Percentiles rank a stretch among this genome's conserved stretches.
These are phyloP conservation scores for Rhodocollybia butyracea DNA, from an alignment of 768 basidiomycete species.

Conservation along the genomic window DNA sequence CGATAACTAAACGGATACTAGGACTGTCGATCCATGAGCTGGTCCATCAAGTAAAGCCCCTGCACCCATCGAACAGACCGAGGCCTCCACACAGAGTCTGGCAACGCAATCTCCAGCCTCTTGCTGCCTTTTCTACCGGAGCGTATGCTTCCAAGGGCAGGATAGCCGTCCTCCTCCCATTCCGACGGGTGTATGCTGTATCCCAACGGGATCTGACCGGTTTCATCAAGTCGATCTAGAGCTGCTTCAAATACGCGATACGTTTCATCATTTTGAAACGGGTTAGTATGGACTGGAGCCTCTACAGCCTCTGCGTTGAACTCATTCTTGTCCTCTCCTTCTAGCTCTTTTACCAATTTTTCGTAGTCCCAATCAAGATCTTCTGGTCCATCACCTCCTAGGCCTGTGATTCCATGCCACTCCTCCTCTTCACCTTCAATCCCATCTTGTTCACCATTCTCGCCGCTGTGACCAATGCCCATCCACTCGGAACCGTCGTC, in stretches of 20 bases:
- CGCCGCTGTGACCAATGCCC: neutral
- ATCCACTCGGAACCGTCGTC: no score
- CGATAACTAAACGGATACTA: no score
- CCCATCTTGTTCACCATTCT: neutral
- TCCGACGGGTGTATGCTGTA: constrained; percentile 15
- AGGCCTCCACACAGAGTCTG: no score
- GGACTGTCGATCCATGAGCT: no score
- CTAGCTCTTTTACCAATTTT: neutral
- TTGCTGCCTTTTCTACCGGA: constrained; percentile 6
- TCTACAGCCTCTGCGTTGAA: neutral
- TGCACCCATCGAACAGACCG: no score
- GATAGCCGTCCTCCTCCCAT: constrained; percentile 14
- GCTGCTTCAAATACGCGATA: neutral
- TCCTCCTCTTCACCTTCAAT: neutral
- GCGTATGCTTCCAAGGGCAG: constrained; percentile 8
- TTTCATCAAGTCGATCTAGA: neutral
- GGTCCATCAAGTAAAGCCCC: no score
- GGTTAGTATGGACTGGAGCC: constrained; percentile 2
- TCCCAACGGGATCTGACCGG: constrained; percentile 7
- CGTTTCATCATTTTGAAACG: neutral
- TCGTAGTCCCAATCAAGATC: neutral
- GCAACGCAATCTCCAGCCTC: no score
- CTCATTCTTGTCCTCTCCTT: neutral
- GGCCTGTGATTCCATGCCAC: neutral
- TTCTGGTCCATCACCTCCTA: neutral